A percentile compares a stretch with the other conserved stretches of the same genome.
phyloP scores from a whole-genome alignment of 352 stramenopile genomes.

The Lagenidium giganteum region DNA sequence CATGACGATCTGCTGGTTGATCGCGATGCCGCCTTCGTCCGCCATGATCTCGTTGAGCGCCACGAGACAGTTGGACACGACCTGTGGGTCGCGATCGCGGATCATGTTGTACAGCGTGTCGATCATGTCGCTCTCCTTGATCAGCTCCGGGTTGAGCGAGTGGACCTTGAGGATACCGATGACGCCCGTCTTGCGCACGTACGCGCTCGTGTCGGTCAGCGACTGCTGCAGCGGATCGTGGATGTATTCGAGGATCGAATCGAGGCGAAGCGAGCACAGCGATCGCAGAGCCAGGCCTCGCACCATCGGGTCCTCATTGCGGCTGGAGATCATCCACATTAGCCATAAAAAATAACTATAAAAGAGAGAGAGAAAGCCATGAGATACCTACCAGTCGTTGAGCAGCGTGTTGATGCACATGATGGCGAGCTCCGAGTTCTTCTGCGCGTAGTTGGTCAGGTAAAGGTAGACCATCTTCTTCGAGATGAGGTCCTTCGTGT shows the following conservation, averaged over 20 bases:
- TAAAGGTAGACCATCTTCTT: constrained; percentile 99
- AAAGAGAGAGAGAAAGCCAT: no score
- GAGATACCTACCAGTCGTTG: constrained; percentile 93
- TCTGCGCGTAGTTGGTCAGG: constrained; percentile 97
- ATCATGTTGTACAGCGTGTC: constrained; percentile 99
- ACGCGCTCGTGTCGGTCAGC: constrained; percentile 94
- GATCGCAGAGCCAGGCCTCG: constrained; percentile 95
- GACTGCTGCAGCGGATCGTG: constrained; percentile 88
- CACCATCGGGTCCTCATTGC: constrained; percentile 98
- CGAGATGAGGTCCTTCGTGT: constrained; percentile 98
- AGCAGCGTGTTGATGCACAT: constrained; percentile 99
- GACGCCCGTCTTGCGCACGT: constrained; percentile 99
- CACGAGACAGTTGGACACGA: constrained; percentile 97
- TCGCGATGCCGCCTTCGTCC: constrained; percentile 94
- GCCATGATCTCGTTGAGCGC: constrained; percentile 98
- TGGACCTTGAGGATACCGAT: constrained; percentile 99
- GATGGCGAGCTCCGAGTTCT: constrained; percentile 98
- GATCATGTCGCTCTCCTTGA: constrained; percentile 93
- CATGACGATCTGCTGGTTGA: constrained; percentile 97
- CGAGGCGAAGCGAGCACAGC: constrained; percentile 95
- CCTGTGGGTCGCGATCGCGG: constrained; percentile 94
- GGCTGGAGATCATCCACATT: constrained; percentile 21
- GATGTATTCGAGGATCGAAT: constrained; percentile 99
- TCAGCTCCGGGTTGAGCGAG: constrained; percentile 88
- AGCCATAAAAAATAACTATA: no score